These are phyloP conservation scores for Nitzschia sp. DNA, from an alignment of 108 stramenopile genomes.

Conservation along the genomic window DNA sequence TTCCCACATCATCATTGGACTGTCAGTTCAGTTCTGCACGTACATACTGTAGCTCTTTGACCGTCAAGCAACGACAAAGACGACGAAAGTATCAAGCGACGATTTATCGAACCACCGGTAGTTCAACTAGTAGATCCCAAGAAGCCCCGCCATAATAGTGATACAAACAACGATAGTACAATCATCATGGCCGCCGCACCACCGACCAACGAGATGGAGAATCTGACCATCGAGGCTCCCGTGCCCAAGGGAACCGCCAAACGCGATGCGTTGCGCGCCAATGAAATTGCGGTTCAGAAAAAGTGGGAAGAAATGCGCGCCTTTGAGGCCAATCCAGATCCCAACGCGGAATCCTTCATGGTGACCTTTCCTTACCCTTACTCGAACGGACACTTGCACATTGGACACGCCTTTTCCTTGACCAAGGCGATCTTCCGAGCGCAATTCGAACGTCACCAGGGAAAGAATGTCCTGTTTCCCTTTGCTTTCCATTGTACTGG, in stretches of 20 bases:
- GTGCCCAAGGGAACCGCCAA: conserved; percentile 76
- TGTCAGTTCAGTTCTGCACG: too few species aligned
- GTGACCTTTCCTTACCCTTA: conserved; percentile 99
- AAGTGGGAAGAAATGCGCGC: conserved; percentile 72
- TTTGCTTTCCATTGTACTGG: conserved; percentile 99
- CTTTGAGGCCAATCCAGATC: conserved; percentile 73
- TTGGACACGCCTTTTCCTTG: conserved; percentile 97
- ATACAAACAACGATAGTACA: background rate
- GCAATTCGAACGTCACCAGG: conserved; percentile 91
- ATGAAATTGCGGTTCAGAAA: conserved; percentile 75
- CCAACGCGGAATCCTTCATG: conserved; percentile 79
- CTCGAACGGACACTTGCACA: conserved; percentile 97
- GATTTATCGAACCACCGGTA: too few species aligned
- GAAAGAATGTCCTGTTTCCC: conserved; percentile 95
- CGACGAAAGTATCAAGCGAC: too few species aligned
- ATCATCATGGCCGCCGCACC: background rate
- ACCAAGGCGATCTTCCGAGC: conserved; percentile 97
- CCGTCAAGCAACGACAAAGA: too few species aligned
- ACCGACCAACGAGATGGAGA: conserved; percentile 50
- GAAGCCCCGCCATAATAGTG: too few species aligned
- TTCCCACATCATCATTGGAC: too few species aligned
- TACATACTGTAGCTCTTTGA: too few species aligned
- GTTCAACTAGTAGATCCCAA: too few species aligned
- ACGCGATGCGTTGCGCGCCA: conserved; percentile 75
- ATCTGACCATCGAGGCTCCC: conserved; percentile 25